A percentile compares a stretch with the other conserved stretches of the same genome.
These are phyloP conservation scores for Rhododendron molle DNA, from an alignment of 148 eudicot genomes.

Conservation along the genomic window DNA sequence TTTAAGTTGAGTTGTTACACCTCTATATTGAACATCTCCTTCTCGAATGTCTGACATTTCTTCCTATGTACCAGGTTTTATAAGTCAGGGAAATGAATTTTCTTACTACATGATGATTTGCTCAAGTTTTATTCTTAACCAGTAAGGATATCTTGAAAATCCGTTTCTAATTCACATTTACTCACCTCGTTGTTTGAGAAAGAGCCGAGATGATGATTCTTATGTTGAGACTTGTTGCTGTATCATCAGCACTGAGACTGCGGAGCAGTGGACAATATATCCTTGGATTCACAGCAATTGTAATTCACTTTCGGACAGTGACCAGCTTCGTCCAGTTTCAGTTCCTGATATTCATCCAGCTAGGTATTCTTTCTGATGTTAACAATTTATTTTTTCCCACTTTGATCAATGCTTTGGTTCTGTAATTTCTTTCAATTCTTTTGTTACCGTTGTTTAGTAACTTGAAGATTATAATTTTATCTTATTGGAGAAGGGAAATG, in stretches of 20 bases:
- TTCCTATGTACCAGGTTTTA: constrained; percentile 49
- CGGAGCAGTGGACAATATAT: constrained; percentile 83
- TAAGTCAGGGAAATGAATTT: constrained; percentile 92
- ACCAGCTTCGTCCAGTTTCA: constrained; percentile 87
- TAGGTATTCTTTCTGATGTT: constrained; percentile 44
- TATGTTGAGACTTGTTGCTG: background rate
- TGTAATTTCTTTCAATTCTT: background rate
- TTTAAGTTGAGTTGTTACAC: background rate
- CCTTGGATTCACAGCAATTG: constrained; percentile 99
- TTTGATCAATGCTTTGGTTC: constrained; percentile 4
- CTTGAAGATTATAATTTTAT: background rate
- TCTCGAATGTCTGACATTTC: constrained; percentile 17
- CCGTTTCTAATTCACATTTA: background rate
- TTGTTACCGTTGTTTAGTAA: background rate
- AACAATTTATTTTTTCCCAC: background rate
- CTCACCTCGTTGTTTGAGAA: background rate
- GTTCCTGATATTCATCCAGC: constrained; percentile 95
- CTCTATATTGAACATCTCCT: constrained; percentile 11
- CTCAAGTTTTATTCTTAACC: constrained; percentile 92
- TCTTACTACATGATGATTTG: constrained; percentile 99
- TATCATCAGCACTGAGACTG: constrained; percentile 48
- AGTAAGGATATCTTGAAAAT: constrained; percentile 41
- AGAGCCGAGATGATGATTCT: background rate
- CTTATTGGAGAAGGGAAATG: background rate
- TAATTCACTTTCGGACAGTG: constrained; percentile 76